phyloP scores from a whole-genome alignment of 306 rosid genomes.

The Medicago lupulina region DNA sequence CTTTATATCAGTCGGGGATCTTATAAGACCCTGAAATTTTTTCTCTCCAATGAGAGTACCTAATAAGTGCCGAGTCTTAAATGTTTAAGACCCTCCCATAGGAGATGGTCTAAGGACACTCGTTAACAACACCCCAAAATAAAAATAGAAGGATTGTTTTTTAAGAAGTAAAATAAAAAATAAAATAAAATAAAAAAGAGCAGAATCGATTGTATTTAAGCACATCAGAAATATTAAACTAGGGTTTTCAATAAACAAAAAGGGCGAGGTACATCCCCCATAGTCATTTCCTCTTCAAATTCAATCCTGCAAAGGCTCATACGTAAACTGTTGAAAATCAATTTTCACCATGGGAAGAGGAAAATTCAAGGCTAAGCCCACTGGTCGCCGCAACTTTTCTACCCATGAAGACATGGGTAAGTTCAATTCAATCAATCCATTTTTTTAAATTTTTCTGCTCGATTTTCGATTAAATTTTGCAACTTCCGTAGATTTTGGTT shows the following conservation, averaged over 20 bases:
- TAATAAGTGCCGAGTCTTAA: no score
- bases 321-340: neutral
- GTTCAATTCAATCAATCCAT: constrained; percentile 13
- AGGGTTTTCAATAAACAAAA: constrained; percentile 31
- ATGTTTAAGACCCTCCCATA: no score
- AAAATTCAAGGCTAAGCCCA: constrained; percentile 90
- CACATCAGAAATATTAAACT: neutral
- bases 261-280: neutral
- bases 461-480: neutral
- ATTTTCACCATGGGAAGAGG: constrained; percentile 81
- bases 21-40: no score
- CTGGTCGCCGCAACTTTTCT: constrained; percentile 92
- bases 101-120: no score
- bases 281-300: neutral
- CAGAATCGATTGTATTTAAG: neutral
- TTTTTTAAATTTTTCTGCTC: constrained; percentile 22
- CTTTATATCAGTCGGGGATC: no score
- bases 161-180: neutral
- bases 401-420: constrained; percentile 83
- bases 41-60: no score
- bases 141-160: no score
- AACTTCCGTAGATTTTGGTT: constrained; percentile 2
- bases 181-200: neutral
- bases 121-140: no score
- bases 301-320: neutral